Base-by-base conservation (phyloP, 441 rosid genomes). In the Breynia disticha region DNA sequence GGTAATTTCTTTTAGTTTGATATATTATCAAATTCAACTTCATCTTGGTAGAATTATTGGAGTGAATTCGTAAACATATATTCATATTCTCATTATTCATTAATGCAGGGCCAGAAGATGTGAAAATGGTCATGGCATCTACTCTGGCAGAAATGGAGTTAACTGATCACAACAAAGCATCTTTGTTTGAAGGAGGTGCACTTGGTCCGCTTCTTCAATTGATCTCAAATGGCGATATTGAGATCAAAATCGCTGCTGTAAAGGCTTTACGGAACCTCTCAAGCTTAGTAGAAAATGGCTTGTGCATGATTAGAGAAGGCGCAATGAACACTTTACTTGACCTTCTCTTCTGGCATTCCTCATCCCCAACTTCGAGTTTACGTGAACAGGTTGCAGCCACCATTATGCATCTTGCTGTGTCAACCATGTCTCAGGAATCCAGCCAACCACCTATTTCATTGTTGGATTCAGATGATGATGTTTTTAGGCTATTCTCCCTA, bases 71-170 rank as follows among this genome's bases (percentile, higher is more conserved):
- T n/a, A n/a, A n/a, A n/a, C n/a, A n/a, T n/a, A n/a, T n/a, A n/a
- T n/a, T n/a, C n/a, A 14, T 2, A 39, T 10, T 39, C 19, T 56
- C 24, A n/a, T n/a, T n/a, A 2, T 61, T 56, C 56, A 22, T 47
- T 55, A 57, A 49, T 67, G 62, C 79, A 82, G 89, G 89, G 39
- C 55, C 85, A 12, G 80, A 77, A 51, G 68, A 72, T 55, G 80
- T 64, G 20, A 73, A 79, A 69, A 55, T 55, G 64, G 21, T 16
- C 46, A 77, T 82, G 84, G 77, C 72, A 37, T 63, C 74, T 18
- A 62, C 85, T 67, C 54, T 82, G 69, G 83, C 74, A 49, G 85
- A 82, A 44, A 72, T 79, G 78, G 85, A 76, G 69, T 63, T 82
- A 66, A 73, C 83, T 18, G 83, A 77, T 62, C 77, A 77, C 66